Evolutionary conservation across 164 flowering plant genomes (phyloP), one percentile per base, ranked within the genome.

Genomic region (Kingdonia uniflora): DNA sequence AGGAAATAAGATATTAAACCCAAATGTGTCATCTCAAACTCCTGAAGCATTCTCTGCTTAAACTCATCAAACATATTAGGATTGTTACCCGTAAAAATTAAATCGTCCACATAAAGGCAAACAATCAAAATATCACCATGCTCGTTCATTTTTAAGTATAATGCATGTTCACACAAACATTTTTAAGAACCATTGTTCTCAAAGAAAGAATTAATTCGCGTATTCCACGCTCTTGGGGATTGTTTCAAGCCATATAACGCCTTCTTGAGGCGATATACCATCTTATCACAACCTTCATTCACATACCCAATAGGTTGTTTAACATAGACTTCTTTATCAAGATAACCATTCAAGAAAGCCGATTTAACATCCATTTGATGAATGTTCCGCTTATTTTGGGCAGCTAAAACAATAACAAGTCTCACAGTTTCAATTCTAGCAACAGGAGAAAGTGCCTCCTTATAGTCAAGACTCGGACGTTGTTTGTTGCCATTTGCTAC

Each of bases 11-110:
- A 4, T 41, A 52, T 52, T 8, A 35, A 12, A 5, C 43, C 25
- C 1, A 52, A n/a, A 15, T 52, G 15, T 19, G n/a, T 52, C 52
- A 49, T 49, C 26, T 49, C 52, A 25, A 49, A 49, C 19, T 26
- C 52, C 7, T 15, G 19, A 13, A 12, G 14, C 19, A 49, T 24
- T 14, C 16, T 25, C n/a, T 49, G 11, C 38, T 49, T 49, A 16
- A 46, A 38, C 23, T 14, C 55, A 2, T 33, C 17, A 37, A 52
- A 52, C 42, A 52, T 35, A 2, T 2, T 19, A 2, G 42, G 42
- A 52, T 52, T 52, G 23, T 37, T 39, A 1, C 23, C 55, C 0
- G 19, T 52, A 11, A 52, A 35, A 1, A 52, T 52, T 25, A 52
- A 13, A 14, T 52, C 25, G 38, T 52, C 55, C 13, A 52, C 43